These are phyloP conservation scores for Sindora glabra DNA, from an alignment of 306 rosid genomes.

Conservation along the genomic window DNA sequence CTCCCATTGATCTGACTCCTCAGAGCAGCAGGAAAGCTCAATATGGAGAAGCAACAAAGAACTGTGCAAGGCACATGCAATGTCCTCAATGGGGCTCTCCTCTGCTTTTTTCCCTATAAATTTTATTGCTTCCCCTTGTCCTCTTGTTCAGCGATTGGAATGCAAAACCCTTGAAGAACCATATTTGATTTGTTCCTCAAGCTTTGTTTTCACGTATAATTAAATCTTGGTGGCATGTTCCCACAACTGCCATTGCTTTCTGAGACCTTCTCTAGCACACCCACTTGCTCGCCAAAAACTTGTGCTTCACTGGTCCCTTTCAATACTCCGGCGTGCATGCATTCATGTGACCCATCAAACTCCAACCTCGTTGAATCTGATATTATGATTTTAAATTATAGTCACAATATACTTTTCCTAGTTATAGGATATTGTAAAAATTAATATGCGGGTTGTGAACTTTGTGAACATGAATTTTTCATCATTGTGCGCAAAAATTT, in stretches of 20 bases:
- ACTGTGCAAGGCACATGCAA: too few relatives aligned
- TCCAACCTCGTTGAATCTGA: not conserved
- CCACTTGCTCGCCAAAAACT: not conserved
- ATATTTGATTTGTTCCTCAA: conserved; percentile 1
- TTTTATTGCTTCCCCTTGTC: not conserved
- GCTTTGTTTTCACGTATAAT: conserved; percentile 1
- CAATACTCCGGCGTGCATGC: conserved; percentile 9
- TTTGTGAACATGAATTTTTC: too few relatives aligned
- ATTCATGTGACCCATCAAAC: conserved; percentile 17
- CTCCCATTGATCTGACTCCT: too few relatives aligned
- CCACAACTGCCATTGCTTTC: not conserved
- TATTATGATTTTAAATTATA: too few relatives aligned
- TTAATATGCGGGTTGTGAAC: too few relatives aligned
- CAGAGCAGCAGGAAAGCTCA: too few relatives aligned
- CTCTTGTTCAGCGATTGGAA: conserved; percentile 6
- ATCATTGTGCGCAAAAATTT: too few relatives aligned
- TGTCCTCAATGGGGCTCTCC: not conserved
- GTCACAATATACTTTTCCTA: too few relatives aligned
- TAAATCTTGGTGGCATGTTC: not conserved
- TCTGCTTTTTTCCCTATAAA: not conserved
- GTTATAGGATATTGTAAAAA: too few relatives aligned
- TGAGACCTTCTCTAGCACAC: conserved; percentile 9
- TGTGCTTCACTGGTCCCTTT: not conserved
- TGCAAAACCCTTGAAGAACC: conserved; percentile 1
- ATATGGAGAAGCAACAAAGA: too few relatives aligned